Evolutionary conservation across 2,329 filamentous ascomycete species (phyloP).

Genomic region (Coniochaeta hoffmannii): DNA sequence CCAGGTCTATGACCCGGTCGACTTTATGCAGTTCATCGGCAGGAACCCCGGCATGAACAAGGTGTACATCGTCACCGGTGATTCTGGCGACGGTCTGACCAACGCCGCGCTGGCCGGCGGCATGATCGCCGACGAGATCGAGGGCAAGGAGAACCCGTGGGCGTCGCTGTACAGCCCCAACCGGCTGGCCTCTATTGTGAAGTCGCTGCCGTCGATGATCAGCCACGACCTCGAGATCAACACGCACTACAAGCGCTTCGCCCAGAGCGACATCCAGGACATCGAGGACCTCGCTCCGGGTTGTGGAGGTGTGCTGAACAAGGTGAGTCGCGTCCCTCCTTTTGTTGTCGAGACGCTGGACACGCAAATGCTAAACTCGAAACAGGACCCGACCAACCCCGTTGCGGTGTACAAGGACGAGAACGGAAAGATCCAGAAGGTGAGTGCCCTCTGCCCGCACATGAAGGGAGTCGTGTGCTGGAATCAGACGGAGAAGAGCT

Average conservation of each 20-base stretch:
- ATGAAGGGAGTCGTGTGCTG: constrained; percentile 48
- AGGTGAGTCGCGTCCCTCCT: constrained; percentile 11
- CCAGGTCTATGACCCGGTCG: constrained; percentile 47
- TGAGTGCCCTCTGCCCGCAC: constrained; percentile 49
- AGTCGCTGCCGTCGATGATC: constrained; percentile 36
- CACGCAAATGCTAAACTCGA: neutral
- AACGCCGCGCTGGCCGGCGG: constrained; percentile 45
- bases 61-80: constrained; percentile 47
- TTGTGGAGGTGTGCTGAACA: constrained; percentile 44
- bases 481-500: constrained; percentile 45
- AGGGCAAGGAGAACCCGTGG: constrained; percentile 41
- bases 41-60: constrained; percentile 43
- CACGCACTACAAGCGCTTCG: constrained; percentile 45
- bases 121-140: constrained; percentile 47
- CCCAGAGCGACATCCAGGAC: constrained; percentile 45
- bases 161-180: constrained; percentile 41
- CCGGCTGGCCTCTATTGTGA: constrained; percentile 34
- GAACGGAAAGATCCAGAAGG: constrained; percentile 38
- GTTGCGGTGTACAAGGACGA: constrained; percentile 51
- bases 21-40: constrained; percentile 49
- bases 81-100: constrained; percentile 50
- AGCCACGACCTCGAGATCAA: constrained; percentile 48
- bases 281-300: constrained; percentile 45
- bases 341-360: neutral
- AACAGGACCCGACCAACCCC: constrained; percentile 30